Percentiles rank a stretch among this genome's conserved stretches.
Evolutionary conservation across 129 eudicot species (phyloP).

Genomic region (Deinandra increscens): DNA sequence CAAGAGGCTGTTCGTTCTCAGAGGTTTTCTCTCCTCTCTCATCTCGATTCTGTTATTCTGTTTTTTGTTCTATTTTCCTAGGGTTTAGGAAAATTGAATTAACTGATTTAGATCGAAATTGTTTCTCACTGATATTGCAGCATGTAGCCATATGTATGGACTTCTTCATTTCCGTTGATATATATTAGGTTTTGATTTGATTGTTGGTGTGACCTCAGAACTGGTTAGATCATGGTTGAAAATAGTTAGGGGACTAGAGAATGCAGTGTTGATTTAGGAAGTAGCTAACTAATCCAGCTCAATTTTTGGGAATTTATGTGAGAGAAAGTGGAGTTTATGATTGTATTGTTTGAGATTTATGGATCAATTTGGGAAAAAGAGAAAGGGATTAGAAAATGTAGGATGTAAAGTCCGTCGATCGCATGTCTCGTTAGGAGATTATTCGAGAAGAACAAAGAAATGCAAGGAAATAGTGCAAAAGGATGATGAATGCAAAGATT

Average conservation of each 20-base stretch:
- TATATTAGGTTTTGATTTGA: slow-evolving; percentile 10
- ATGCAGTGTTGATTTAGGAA: slow-evolving; percentile 13
- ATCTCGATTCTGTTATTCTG: slow-evolving; percentile 3
- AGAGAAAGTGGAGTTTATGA: slow-evolving; percentile 5
- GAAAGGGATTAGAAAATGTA: slow-evolving; percentile 34
- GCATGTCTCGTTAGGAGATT: slow-evolving; percentile 40
- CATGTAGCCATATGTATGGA: slow-evolving; percentile 24
- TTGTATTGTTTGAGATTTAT: slow-evolving; percentile 7
- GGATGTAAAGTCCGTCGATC: slow-evolving; percentile 25
- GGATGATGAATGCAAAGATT: slow-evolving; percentile 7
- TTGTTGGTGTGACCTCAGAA: slow-evolving; percentile 13
- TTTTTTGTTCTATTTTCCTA: too few relatives aligned
- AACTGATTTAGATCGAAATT: neutral
- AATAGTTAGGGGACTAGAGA: neutral
- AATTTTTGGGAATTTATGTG: slow-evolving; percentile 19
- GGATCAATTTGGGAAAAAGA: slow-evolving; percentile 41
- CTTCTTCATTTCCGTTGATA: slow-evolving; percentile 19
- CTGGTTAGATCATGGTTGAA: slow-evolving; percentile 5
- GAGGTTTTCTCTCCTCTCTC: slow-evolving; percentile 12
- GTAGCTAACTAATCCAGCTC: slow-evolving; percentile 23
- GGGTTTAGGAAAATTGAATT: neutral
- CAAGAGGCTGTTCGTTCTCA: slow-evolving; percentile 25
- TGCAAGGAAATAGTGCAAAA: slow-evolving; percentile 36
- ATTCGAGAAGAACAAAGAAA: slow-evolving; percentile 36
- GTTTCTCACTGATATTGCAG: slow-evolving; percentile 28